Evolutionary conservation across 2,329 filamentous ascomycete genomes (phyloP).

Genomic region (Neofusicoccum laricinum): DNA sequence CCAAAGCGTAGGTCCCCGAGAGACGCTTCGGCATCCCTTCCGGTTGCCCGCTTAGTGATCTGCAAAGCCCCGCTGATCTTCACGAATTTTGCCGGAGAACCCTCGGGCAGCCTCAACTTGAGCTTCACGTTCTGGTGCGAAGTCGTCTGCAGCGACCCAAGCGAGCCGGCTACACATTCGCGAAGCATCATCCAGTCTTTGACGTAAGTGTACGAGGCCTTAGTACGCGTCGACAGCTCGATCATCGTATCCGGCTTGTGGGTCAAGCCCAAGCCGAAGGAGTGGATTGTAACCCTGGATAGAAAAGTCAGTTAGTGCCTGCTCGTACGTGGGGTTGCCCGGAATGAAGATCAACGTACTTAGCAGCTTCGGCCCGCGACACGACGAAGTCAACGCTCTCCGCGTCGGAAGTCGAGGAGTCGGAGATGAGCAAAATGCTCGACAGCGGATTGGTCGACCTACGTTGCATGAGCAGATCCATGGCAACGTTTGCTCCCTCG

Average conservation of each 20-base stretch:
- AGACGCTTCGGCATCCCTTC: conserved; percentile 87
- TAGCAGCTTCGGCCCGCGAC: conserved; percentile 92
- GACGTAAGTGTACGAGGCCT: conserved; percentile 95
- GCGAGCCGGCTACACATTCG: conserved; percentile 89
- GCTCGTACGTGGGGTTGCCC: not conserved
- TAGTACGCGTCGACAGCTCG: conserved; percentile 89
- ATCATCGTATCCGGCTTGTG: conserved; percentile 99
- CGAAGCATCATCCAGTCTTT: conserved; percentile 99
- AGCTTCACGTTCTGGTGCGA: conserved; percentile 99
- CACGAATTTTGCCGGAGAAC: conserved; percentile 95
- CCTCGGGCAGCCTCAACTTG: conserved; percentile 89
- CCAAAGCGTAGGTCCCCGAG: conserved; percentile 91
- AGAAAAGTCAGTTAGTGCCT: conserved; percentile 18
- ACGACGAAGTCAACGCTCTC: conserved; percentile 98
- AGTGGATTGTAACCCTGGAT: conserved; percentile 82
- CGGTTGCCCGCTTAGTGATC: conserved; percentile 92
- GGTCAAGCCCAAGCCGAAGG: conserved; percentile 91
- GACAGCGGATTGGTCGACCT: conserved; percentile 95
- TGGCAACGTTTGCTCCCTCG: conserved; percentile 94
- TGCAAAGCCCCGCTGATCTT: conserved; percentile 97
- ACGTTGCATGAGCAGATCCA: conserved; percentile 97
- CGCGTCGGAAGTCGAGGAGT: conserved; percentile 88
- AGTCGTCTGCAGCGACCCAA: conserved; percentile 85
- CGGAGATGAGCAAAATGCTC: conserved; percentile 93
- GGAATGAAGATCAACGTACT: conserved; percentile 56